Evolutionary conservation across 192 early-diverging fungal genomes (phyloP).

Genomic region (Gryganskiella cystojenkinii): DNA sequence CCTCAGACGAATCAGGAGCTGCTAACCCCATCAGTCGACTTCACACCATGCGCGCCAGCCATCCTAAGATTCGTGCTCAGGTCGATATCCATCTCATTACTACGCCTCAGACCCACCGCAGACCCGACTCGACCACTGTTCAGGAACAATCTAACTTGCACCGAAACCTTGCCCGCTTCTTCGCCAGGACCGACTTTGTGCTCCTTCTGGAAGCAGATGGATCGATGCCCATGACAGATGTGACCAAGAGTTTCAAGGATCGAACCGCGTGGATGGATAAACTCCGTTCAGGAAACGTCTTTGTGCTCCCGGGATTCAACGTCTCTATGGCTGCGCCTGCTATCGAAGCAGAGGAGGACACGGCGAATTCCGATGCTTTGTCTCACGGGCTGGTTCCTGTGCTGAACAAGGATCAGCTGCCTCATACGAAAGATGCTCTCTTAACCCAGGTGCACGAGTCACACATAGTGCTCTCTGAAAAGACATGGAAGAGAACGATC

Average conservation of each 20-base stretch:
- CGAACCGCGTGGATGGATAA: conserved; percentile 31
- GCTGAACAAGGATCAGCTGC: conserved; percentile 15
- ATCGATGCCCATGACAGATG: conserved; percentile 50
- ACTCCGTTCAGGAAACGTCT: conserved; percentile 52
- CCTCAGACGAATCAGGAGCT: conserved; percentile 13
- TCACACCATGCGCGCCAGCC: conserved; percentile 37
- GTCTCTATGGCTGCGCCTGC: conserved; percentile 16
- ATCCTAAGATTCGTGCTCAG: conserved; percentile 30
- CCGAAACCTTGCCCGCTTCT: conserved; percentile 62
- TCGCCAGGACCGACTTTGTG: conserved; percentile 59
- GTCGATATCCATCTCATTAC: conserved; percentile 57
- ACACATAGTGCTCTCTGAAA: conserved; percentile 48
- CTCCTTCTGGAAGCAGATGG: conserved; percentile 45
- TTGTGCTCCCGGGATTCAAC: conserved; percentile 59
- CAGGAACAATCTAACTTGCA: conserved; percentile 54
- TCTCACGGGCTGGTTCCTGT: conserved; percentile 20
- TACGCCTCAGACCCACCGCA: conserved; percentile 23
- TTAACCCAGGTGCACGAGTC: conserved; percentile 25
- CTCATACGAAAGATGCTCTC: conserved; percentile 38
- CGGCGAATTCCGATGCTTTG: background rate
- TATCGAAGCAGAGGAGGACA: background rate
- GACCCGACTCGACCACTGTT: conserved; percentile 18
- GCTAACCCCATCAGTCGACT: conserved; percentile 21
- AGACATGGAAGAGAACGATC: conserved; percentile 57
- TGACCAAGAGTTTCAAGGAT: conserved; percentile 38